phyloP scores from a whole-genome alignment of 2,329 filamentous ascomycete species.

The Cryphonectria japonica region DNA sequence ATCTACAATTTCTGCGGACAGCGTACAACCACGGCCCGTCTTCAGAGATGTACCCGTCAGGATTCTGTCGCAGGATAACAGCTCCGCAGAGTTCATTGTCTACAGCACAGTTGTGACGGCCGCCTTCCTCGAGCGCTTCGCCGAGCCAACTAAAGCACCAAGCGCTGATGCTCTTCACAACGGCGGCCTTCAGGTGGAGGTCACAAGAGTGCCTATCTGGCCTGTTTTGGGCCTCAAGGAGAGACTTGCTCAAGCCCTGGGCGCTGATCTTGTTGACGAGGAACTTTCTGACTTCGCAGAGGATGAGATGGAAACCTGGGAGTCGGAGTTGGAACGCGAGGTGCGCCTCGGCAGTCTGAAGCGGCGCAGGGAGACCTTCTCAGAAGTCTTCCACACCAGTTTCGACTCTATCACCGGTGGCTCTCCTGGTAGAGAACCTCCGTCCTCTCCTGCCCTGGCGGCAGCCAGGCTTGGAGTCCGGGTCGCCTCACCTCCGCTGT shows the following conservation, averaged over 20 bases:
- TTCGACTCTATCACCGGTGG: slow-evolving; percentile 38
- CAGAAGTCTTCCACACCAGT: slow-evolving; percentile 46
- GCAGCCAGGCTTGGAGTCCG: slow-evolving; percentile 14
- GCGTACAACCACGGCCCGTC: slow-evolving; percentile 34
- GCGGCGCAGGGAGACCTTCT: slow-evolving; percentile 41
- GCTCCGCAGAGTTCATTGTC: slow-evolving; percentile 54
- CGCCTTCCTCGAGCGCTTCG: slow-evolving; percentile 54
- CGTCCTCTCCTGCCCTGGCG: neutral
- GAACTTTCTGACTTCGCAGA: slow-evolving; percentile 34
- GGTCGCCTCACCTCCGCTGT: slow-evolving; percentile 35
- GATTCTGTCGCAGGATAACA: slow-evolving; percentile 55
- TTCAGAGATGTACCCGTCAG: slow-evolving; percentile 55
- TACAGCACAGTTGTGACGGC: slow-evolving; percentile 55
- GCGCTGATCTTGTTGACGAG: slow-evolving; percentile 53
- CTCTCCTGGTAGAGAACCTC: neutral
- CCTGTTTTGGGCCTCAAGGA: slow-evolving; percentile 60
- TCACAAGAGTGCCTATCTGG: slow-evolving; percentile 56
- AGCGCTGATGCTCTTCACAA: slow-evolving; percentile 33
- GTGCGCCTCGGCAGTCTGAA: slow-evolving; percentile 34
- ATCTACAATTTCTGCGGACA: slow-evolving; percentile 25
- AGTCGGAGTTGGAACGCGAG: slow-evolving; percentile 39
- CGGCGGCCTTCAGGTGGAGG: slow-evolving; percentile 50
- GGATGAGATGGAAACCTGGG: slow-evolving; percentile 51
- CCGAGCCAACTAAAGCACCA: slow-evolving; percentile 49
- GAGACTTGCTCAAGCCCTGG: slow-evolving; percentile 57